Evolutionary conservation across 371 early-diverging fungal genomes (phyloP).

Genomic region (Lichtheimia hyalospora): DNA sequence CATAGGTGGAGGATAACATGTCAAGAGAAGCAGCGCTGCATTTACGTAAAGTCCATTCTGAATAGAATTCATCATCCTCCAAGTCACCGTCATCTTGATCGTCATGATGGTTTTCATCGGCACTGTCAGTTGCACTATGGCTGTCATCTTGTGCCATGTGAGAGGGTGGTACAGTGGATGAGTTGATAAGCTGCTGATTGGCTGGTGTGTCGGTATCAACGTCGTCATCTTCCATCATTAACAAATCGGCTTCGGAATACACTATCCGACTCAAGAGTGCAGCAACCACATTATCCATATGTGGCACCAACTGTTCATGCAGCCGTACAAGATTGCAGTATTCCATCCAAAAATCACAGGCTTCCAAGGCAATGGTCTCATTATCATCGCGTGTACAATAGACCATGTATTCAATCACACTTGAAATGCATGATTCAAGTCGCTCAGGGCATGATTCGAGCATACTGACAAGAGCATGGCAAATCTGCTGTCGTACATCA

Average conservation of each 20-base stretch:
- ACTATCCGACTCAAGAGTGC: constrained; percentile 86
- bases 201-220: constrained; percentile 75
- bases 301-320: constrained; percentile 71
- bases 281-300: constrained; percentile 75
- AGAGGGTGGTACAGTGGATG: constrained; percentile 57
- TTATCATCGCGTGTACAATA: constrained; percentile 77
- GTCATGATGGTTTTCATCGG: constrained; percentile 58
- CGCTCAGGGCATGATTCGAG: constrained; percentile 81
- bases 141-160: not conserved
- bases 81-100: constrained; percentile 83
- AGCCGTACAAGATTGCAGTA: constrained; percentile 72
- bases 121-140: constrained; percentile 5
- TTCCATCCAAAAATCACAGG: constrained; percentile 95
- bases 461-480: constrained; percentile 85
- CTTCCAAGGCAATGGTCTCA: constrained; percentile 84
- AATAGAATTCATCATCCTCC: constrained; percentile 84
- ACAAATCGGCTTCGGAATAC: constrained; percentile 86
- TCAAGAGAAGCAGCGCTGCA: constrained; percentile 95
- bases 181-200: constrained; percentile 79
- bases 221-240: constrained; percentile 70
- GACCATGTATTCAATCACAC: constrained; percentile 89
- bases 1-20: constrained; percentile 77
- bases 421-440: constrained; percentile 73
- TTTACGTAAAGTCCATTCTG: constrained; percentile 95
- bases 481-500: constrained; percentile 84